phyloP scores from a whole-genome alignment of 805 yeast genomes.

The Clavispora phyllophila region DNA sequence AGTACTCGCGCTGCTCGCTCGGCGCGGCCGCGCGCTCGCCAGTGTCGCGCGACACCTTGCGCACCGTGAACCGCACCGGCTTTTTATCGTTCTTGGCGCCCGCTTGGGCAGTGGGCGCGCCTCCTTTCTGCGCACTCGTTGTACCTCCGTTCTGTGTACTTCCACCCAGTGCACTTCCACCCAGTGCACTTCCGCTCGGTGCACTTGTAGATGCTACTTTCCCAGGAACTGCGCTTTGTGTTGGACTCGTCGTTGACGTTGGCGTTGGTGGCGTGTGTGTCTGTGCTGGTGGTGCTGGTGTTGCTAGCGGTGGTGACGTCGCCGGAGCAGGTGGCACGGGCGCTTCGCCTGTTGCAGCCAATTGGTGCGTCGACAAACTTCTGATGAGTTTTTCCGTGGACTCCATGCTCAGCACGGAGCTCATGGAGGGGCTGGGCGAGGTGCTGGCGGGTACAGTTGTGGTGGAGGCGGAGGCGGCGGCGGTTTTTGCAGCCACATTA shows the following conservation, averaged over 20 bases:
- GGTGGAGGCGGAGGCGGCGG: too few relatives aligned
- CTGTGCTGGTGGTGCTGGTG: neutral
- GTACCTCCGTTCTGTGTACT: too few relatives aligned
- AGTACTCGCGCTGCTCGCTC: conserved; percentile 4
- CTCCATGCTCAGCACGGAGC: conserved; percentile 13
- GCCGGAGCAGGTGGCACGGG: neutral
- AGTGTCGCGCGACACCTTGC: conserved; percentile 16
- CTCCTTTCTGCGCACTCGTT: too few relatives aligned
- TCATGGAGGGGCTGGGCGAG: neutral
- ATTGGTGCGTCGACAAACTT: conserved; percentile 8
- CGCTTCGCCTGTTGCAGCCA: neutral
- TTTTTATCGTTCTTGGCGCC: conserved; percentile 7
- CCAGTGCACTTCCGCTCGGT: too few relatives aligned
- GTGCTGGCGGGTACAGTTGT: too few relatives aligned
- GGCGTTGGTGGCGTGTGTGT: neutral
- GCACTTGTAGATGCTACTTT: neutral
- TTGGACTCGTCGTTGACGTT: neutral
- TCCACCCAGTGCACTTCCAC: too few relatives aligned
- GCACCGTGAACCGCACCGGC: conserved; percentile 17
- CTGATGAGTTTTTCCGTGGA: conserved; percentile 13
- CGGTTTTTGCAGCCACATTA: neutral
- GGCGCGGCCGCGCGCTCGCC: neutral
- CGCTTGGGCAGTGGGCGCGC: conserved; percentile 1
- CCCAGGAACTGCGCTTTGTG: neutral
- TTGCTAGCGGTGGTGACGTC: neutral